Conservation (phyloP, 148 eudicot genomes). For the Arbutus unedo region DNA sequence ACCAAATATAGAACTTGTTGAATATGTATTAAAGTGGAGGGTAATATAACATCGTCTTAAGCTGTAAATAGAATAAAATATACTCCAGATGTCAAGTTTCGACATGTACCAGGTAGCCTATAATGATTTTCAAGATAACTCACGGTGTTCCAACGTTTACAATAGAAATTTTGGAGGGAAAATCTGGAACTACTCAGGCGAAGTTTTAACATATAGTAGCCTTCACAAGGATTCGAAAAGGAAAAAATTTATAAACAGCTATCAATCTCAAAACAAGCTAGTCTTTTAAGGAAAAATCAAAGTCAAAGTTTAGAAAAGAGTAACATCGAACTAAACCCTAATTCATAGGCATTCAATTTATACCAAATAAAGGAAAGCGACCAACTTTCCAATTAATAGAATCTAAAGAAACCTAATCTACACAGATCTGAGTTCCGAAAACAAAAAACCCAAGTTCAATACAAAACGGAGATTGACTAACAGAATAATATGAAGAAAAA, state of each 20-base stretch:
- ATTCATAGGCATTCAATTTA: neutral
- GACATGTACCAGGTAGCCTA: too few relatives aligned
- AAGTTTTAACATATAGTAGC: neutral
- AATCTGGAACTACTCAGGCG: neutral
- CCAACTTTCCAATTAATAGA: neutral
- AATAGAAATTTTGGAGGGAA: neutral
- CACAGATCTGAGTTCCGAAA: constrained; percentile 9
- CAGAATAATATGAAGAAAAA: neutral
- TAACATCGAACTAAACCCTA: constrained; percentile 1
- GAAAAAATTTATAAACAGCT: neutral
- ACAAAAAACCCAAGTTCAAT: neutral
- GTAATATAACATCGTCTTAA: too few relatives aligned
- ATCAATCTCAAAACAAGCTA: neutral
- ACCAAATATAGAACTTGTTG: neutral
- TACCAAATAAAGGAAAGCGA: neutral
- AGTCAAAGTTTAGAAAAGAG: neutral
- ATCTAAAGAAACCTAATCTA: neutral
- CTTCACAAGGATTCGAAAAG: neutral
- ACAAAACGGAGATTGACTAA: neutral
- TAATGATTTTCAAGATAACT: too few relatives aligned
- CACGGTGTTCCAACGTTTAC: too few relatives aligned
- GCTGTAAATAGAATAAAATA: too few relatives aligned
- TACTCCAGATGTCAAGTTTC: too few relatives aligned
- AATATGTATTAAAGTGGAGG: neutral
- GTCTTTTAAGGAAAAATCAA: neutral